Base-by-base conservation (phyloP, 768 basidiomycete species). In the Antrodiella citrinella region DNA sequence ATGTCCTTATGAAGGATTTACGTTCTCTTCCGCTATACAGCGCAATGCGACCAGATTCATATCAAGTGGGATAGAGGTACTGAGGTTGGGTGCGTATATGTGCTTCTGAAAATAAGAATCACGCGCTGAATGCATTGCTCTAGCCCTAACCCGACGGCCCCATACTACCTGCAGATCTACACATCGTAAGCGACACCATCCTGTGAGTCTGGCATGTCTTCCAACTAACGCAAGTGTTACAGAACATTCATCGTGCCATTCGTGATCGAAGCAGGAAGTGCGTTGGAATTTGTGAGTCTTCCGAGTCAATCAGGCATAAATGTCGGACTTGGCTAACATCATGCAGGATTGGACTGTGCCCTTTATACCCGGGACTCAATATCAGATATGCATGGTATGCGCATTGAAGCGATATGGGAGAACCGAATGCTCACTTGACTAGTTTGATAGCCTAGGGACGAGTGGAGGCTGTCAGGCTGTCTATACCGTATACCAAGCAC, bases 371-470 rank as follows among this genome's bases (percentile, higher is more conserved):
- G 80, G 75, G 4, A 82, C 81, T 23, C 59, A 80, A 75, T 84
- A 80, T 61, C 80, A 82, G 69, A 77, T 80, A 57, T 84, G 81
- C 68, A 82, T 84, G 81, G 80, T 81, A 39, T 46, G 68, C 44
- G 21, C n/a, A 26, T 22, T 35, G 21, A 0, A 25, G 23, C 15
- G 44, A 24, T 22, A 18, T 12, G 9, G 21, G 13, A 22, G 44
- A 23, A 21, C 20, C n/a, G 24, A 20, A 13, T 30, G 39, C 18
- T 1, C 12, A 35, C 44, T 2, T 2, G 25, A n/a, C 11, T 44
- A 81, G 80, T 78, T 80, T 51, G 82, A 80, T 54, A 70, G 62
- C 40, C 72, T 72, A 26, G 80, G 80, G 3, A 74, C 73, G 52
- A 72, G 78, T 1, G 82, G 82, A 18, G 82, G 82, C 9, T 83